These are phyloP conservation scores for Suillus hirtellus DNA, from an alignment of 768 basidiomycete species.

Conservation along the genomic window DNA sequence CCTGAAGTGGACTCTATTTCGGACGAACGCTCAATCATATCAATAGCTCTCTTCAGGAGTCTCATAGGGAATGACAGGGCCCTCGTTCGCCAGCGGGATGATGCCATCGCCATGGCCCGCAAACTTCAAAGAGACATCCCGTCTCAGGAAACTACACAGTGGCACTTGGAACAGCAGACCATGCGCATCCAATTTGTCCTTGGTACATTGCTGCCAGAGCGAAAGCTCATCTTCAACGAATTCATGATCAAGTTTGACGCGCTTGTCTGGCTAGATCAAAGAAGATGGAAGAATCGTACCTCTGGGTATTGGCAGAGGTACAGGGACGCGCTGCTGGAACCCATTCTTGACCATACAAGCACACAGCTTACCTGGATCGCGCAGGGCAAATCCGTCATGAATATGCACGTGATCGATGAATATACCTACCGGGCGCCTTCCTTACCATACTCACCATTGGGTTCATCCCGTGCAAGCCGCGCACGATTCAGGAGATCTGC, in stretches of 20 bases:
- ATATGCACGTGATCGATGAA: neutral
- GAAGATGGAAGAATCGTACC: neutral
- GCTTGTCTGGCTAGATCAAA: conserved; percentile 21
- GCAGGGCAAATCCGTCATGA: neutral
- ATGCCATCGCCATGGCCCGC: neutral
- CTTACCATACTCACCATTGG: neutral
- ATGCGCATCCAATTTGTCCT: conserved; percentile 1
- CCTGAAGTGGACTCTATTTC: neutral
- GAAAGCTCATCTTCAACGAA: conserved; percentile 13
- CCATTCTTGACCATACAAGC: conserved; percentile 6
- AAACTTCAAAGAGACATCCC: neutral
- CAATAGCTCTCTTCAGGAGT: neutral
- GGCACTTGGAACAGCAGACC: neutral
- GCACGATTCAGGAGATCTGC: neutral
- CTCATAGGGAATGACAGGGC: conserved; percentile 5
- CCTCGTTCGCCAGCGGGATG: conserved; percentile 4
- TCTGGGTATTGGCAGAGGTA: conserved; percentile 9
- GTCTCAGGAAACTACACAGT: too few species aligned
- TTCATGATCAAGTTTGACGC: conserved; percentile 21
- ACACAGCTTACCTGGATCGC: neutral
- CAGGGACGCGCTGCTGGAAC: conserved; percentile 6
- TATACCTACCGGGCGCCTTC: neutral
- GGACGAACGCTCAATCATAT: neutral
- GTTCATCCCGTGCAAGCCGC: neutral
- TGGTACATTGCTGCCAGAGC: conserved; percentile 15